Conservation (phyloP, 1,284 basidiomycete species). For the Ceraceosorus guamensis region DNA sequence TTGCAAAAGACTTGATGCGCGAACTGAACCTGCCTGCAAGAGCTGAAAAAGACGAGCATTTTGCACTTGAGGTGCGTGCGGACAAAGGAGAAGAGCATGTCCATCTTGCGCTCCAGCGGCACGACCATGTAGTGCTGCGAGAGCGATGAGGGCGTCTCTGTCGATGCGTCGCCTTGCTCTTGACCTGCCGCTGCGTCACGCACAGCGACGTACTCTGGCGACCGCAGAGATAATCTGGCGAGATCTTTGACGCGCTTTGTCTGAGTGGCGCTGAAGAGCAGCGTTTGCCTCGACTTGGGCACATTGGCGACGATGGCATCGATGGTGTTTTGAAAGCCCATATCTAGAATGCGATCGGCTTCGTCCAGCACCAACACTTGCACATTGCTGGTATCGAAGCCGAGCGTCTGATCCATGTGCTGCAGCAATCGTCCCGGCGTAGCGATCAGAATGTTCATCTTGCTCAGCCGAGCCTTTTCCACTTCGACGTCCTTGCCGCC, state of each 20-base stretch:
- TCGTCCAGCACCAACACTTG: slow-evolving; percentile 95
- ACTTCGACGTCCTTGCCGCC: slow-evolving; percentile 94
- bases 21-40: slow-evolving; percentile 79
- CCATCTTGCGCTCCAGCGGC: slow-evolving; percentile 77
- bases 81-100: slow-evolving; percentile 88
- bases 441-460: slow-evolving; percentile 96
- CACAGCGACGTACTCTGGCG: slow-evolving; percentile 67
- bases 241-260: slow-evolving; percentile 83
- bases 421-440: slow-evolving; percentile 91
- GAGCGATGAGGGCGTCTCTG: slow-evolving; percentile 60
- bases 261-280: slow-evolving; percentile 94
- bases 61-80: slow-evolving; percentile 89
- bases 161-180: slow-evolving; percentile 30
- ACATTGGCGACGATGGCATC: slow-evolving; percentile 84
- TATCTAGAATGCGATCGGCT: slow-evolving; percentile 90
- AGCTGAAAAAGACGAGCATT: slow-evolving; percentile 86
- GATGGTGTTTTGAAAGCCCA: slow-evolving; percentile 85
- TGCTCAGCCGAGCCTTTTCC: slow-evolving; percentile 66
- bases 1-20: slow-evolving; percentile 93
- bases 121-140: slow-evolving; percentile 87
- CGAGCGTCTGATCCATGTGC: slow-evolving; percentile 96
- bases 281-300: slow-evolving; percentile 60
- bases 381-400: slow-evolving; percentile 82
- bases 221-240: slow-evolving; percentile 77
- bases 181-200: slow-evolving; percentile 42